Percentiles rank a stretch among this genome's conserved stretches.
These are phyloP conservation scores for Nakaseomyces sp. DNA, from an alignment of 1,139 yeast genomes.

Conservation along the genomic window DNA sequence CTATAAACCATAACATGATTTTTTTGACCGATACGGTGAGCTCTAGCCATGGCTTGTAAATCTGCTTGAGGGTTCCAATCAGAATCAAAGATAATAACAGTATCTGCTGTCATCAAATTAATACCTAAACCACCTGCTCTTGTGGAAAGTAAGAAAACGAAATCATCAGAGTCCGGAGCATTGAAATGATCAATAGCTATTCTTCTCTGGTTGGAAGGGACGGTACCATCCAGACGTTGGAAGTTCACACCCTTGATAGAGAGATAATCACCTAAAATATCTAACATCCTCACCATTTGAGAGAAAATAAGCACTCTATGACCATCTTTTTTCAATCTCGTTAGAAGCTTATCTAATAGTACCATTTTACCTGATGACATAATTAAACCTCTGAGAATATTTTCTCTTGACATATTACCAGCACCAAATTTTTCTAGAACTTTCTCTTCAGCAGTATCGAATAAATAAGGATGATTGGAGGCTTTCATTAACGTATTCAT, in stretches of 20 bases:
- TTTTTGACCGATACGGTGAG: constrained; percentile 97
- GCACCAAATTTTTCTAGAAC: constrained; percentile 59
- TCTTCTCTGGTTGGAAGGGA: constrained; percentile 88
- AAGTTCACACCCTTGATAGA: constrained; percentile 82
- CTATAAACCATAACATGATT: constrained; percentile 96
- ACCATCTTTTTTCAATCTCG: constrained; percentile 81
- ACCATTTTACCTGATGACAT: constrained; percentile 99
- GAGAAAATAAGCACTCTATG: constrained; percentile 91
- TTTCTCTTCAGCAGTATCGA: constrained; percentile 85
- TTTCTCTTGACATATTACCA: constrained; percentile 60
- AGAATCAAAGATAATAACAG: constrained; percentile 92
- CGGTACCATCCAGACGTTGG: constrained; percentile 94
- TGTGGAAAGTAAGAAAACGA: constrained; percentile 82
- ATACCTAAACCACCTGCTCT: constrained; percentile 99
- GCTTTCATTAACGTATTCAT: constrained; percentile 97
- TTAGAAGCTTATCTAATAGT: constrained; percentile 74
- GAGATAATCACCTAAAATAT: constrained; percentile 87
- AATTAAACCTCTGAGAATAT: constrained; percentile 76
- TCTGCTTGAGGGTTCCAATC: constrained; percentile 99
- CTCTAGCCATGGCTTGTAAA: constrained; percentile 98
- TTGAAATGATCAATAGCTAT: constrained; percentile 94
- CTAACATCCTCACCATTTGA: constrained; percentile 95
- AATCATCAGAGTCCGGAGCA: constrained; percentile 87
- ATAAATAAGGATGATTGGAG: constrained; percentile 90
- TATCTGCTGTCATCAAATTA: constrained; percentile 96